Evolutionary conservation across 441 rosid genomes (phyloP).

Genomic region (Croton laevigatus): DNA sequence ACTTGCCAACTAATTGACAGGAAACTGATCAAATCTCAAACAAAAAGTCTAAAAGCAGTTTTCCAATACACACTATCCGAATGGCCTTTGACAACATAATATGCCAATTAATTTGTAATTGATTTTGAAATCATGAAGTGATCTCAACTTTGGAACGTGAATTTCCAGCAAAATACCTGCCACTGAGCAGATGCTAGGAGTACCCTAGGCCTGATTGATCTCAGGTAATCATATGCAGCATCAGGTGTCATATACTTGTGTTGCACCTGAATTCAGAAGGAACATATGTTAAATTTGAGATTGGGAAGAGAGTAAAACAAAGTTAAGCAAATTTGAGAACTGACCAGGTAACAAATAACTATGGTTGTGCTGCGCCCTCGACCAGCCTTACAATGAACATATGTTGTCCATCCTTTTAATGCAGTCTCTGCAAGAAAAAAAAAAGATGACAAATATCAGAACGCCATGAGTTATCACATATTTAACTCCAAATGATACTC

Average conservation of each 20-base stretch:
- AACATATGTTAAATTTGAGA: slow-evolving; percentile 1
- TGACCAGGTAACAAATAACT: slow-evolving; percentile 87
- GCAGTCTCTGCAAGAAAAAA: slow-evolving; percentile 52
- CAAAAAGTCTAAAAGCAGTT: background rate
- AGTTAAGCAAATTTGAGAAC: slow-evolving; percentile 13
- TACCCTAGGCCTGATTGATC: slow-evolving; percentile 85
- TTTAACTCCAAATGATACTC: background rate
- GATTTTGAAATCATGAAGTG: background rate
- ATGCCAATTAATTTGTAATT: background rate
- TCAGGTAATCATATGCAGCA: slow-evolving; percentile 76
- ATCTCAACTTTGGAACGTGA: background rate
- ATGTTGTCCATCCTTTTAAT: slow-evolving; percentile 51
- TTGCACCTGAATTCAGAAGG: slow-evolving; percentile 48
- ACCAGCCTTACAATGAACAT: slow-evolving; percentile 98
- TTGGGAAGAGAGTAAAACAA: background rate
- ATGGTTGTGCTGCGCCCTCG: slow-evolving; percentile 96
- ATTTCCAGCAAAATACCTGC: slow-evolving; percentile 51
- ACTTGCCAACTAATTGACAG: background rate
- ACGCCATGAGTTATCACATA: background rate
- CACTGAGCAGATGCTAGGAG: slow-evolving; percentile 82
- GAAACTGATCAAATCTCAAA: background rate
- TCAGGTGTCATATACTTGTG: slow-evolving; percentile 81
- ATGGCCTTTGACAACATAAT: background rate
- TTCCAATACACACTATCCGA: background rate
- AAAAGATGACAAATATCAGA: slow-evolving; percentile 6